Evolutionary conservation across 2,329 filamentous ascomycete species (phyloP), one percentile per base, ranked within the genome.

Genomic region (Cladosporium sp.): DNA sequence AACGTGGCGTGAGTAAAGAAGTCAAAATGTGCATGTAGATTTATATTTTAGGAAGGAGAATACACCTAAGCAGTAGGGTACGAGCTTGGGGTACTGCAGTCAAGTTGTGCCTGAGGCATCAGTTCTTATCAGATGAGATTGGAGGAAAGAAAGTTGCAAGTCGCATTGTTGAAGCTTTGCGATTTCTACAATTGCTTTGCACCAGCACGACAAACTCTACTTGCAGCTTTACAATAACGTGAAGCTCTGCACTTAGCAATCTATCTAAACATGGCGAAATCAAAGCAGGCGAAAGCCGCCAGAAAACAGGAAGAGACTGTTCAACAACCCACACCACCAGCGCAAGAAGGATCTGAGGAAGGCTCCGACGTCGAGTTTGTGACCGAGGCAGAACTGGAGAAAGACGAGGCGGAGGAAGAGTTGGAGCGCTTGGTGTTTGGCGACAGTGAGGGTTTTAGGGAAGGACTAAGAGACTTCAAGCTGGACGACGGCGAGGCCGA

Each of bases 391-490:
- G 72, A 71, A 63, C 26, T 66, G 3, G 70, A 71, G 53, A 75
- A 74, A 64, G 74, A 75, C 59, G 73, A 71, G 39, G 70, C 68
- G 6, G 74, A 76, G 67, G 67, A 69, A 66, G 74, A 76, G 71
- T 67, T 76, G 43, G 94, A 97, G 80, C 87, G 89, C 69, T 82
- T 97, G 68, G 91, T 99, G 3, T 91, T 99, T 68, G 95, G 95
- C 64, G 91, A 96, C 79, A 88, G 89, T 56, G 85, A 87, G n/a
- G 91, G 89, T 36, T 98, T 98, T 77, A 86, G 89, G 66, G 84
- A 89, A 65, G 89, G 89, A 49, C 81, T 98, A 60, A 90, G 90
- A 80, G 73, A 80, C 78, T 78, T 87, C 62, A 64, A 78, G 76
- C 14, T 73, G 76, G 63, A 78, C 78, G 70, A 68, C 4, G 79